Evolutionary conservation across 805 yeast genomes (phyloP), one percentile per base, ranked within the genome.

Genomic region (Lachancea meyersii): DNA sequence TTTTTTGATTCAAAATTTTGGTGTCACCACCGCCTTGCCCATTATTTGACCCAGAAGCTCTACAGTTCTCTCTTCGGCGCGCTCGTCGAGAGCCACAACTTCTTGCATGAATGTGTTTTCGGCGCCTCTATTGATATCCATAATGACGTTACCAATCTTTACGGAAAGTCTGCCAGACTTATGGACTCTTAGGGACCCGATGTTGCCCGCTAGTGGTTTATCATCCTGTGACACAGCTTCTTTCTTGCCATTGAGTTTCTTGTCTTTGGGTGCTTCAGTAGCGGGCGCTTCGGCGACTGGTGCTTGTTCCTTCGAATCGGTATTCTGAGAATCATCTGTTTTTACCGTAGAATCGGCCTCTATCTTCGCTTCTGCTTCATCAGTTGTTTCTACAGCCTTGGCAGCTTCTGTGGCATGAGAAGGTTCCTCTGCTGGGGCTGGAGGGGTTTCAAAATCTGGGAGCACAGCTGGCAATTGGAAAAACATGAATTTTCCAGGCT

Each of bases 151-250:
- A 11, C 95, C 96, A 30, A 91, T 66, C 46, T 77, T 74, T 61
- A 89, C 73, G 3, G 94, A 72, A 17, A 87, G 61, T 57, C 76
- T 85, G 3, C 97, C 97, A 1, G 96, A 86, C 54, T 80, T 76
- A 60, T 89, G 96, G 35, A 81, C 70, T 43, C 91, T 76, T 26
- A 91, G 56, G 8, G 75, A 70, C 5, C 97, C 97, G 30, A 87
- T 71, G 42, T 70, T 70, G 1, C 96, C 96, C 31, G 65, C 18
- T 42, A 51, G 46, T 7, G 44, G 42, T 18, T 27, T 18, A 13
- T 13, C 28, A n/a, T 45, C 46, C 13, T 35, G 19, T 11, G 26
- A 19, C 4, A 24, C 7, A 40, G 48, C 28, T 45, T 40, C 4
- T 32, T 32, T 32, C 22, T 13, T 32, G 8, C 14, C 35, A 13